A percentile compares a stretch with the other conserved stretches of the same genome.
Conservation (phyloP, 495 filamentous ascomycete genomes). For the Neurospora sublineolata region DNA sequence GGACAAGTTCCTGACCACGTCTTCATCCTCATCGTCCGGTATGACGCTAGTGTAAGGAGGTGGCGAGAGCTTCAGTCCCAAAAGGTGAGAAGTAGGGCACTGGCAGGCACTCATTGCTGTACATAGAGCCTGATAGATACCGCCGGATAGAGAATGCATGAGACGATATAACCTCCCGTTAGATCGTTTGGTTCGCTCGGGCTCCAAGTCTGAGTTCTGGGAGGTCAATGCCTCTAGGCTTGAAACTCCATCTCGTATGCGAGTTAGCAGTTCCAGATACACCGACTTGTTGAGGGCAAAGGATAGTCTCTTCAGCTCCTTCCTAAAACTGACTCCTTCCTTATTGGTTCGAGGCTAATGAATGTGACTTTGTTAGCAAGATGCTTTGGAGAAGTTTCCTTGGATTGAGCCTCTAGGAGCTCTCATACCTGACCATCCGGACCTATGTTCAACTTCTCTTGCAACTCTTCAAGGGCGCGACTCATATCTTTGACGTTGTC, state of each 20-base stretch:
- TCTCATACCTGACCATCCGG: slow-evolving; percentile 6
- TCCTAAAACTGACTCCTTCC: background rate
- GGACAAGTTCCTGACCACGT: background rate
- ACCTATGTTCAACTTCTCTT: slow-evolving; percentile 9
- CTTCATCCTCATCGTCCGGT: slow-evolving; percentile 8
- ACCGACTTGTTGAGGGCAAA: slow-evolving; percentile 20
- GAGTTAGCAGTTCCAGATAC: slow-evolving; percentile 19
- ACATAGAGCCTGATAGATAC: slow-evolving; percentile 24
- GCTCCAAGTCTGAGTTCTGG: slow-evolving; percentile 22
- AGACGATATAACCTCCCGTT: slow-evolving; percentile 14
- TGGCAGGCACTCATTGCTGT: slow-evolving; percentile 10
- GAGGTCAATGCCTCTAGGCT: slow-evolving; percentile 24
- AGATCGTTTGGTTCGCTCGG: slow-evolving; percentile 9
- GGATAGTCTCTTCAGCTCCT: slow-evolving; percentile 16
- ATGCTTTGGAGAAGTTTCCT: too few relatives aligned
- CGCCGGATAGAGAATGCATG: slow-evolving; percentile 19
- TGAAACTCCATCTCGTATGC: slow-evolving; percentile 21
- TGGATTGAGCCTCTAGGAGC: too few relatives aligned
- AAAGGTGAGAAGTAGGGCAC: slow-evolving; percentile 19
- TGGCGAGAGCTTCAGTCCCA: slow-evolving; percentile 7
- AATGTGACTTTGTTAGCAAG: background rate
- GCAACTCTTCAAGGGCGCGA: slow-evolving; percentile 11
- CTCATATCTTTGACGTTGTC: slow-evolving; percentile 12
- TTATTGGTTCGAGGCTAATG: background rate
- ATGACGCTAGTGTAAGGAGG: slow-evolving; percentile 9